Evolutionary conservation across 306 rosid species (phyloP).

Genomic region (Lathyrus sativus): DNA sequence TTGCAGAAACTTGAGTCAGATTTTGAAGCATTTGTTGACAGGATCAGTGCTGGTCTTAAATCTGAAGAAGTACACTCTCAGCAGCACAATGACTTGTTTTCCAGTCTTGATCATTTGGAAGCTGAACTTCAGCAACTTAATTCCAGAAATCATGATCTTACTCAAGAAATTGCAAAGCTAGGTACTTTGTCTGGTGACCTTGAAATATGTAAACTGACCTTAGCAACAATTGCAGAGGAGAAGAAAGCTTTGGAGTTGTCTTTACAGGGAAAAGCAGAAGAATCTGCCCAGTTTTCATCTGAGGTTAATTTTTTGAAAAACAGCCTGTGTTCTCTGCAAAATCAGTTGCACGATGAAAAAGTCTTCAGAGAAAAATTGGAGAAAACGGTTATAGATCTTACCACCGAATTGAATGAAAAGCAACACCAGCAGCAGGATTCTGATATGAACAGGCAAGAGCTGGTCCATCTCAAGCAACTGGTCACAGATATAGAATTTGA

Average conservation of each 20-base stretch:
- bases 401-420: slow-evolving; percentile 63
- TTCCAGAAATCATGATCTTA: slow-evolving; percentile 66
- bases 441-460: slow-evolving; percentile 61
- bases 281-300: slow-evolving; percentile 54
- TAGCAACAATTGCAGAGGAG: slow-evolving; percentile 49
- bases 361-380: slow-evolving; percentile 54
- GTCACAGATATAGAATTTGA: slow-evolving; percentile 63
- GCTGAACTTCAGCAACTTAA: slow-evolving; percentile 70
- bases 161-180: slow-evolving; percentile 56
- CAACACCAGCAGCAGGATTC: slow-evolving; percentile 56
- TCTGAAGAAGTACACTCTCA: slow-evolving; percentile 63
- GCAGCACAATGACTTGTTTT: slow-evolving; percentile 59
- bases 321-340: slow-evolving; percentile 48
- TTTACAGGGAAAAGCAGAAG: slow-evolving; percentile 58
- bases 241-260: slow-evolving; percentile 55
- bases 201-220: slow-evolving; percentile 54
- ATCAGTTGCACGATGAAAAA: slow-evolving; percentile 59
- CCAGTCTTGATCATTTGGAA: slow-evolving; percentile 63
- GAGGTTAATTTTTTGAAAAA: slow-evolving; percentile 58
- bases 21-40: slow-evolving; percentile 63
- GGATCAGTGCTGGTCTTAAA: slow-evolving; percentile 51
- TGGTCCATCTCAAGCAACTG: slow-evolving; percentile 61
- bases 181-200: slow-evolving; percentile 55
- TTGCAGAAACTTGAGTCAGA: slow-evolving; percentile 71
- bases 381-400: slow-evolving; percentile 57